Base-by-base conservation (phyloP, 768 basidiomycete species). In the Amanita rubescens region DNA sequence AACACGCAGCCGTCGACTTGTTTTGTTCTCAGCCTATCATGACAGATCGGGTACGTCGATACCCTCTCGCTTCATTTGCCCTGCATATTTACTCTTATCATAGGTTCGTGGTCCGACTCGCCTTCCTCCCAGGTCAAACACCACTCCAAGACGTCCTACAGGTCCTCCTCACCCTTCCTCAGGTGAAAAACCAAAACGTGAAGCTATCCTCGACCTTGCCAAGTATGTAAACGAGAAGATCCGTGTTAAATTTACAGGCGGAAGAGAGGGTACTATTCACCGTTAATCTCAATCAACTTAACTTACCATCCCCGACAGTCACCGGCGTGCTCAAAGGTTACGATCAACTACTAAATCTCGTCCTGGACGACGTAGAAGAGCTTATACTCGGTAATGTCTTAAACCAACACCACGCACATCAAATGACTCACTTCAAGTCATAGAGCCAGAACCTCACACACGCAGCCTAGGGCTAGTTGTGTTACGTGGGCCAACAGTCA, bases 241-340 rank as follows among this genome's bases (percentile, higher is more conserved):
- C 65, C 74, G 92, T 53, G 94, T 98, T 63, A 97, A 96, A 70
- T 98, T 99, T 65, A 92, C 92, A n/a, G 96, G 96, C 41, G 95
- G 95, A 35, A 75, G 96, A 37, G 94, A 99, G 80, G 94, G 94
- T 90, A 56, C 35, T 52, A 51, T 32, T 33, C 19, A 47, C 44
- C 33, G 14, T 37, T 37, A 20, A 24, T 49, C 14, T 32, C 30
- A 24, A 19, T 45, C 14, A 17, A 53, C 32, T 38, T 42, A 57
- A 24, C 25, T 53, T 57, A 50, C 45, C 50, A 55, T 54, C 57
- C n/a, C n/a, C n/a, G n/a, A n/a, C 61, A 97, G 95, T 97, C 49
- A 88, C 82, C 7, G 96, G 96, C 3, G 79, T 89, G 15, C 70
- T 99, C 57, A 99, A 99, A 70, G 96, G 96, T 22, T 98, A 83